Evolutionary conservation across 2,329 filamentous ascomycete species (phyloP), one percentile per base, ranked within the genome.

Genomic region (Exophiala lecanii-corni): DNA sequence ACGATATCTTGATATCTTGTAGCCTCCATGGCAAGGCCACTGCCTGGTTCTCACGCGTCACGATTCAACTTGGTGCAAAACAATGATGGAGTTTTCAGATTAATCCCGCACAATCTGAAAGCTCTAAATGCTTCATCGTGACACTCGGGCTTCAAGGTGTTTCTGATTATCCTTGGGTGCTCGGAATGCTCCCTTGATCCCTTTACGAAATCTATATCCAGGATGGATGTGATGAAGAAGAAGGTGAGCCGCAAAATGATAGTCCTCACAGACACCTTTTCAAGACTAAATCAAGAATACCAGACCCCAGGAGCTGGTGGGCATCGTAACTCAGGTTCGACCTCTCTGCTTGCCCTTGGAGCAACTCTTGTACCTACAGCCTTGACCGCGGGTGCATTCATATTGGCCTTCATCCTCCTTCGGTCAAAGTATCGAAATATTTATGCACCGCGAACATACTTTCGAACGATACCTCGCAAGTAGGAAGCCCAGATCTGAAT

Each of bases 281-380:
- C n/a, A 39, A 23, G 16, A 12, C 31, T 15, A 33, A 15, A 10
- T 9, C 16, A 33, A 33, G 13, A 33, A 15, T 9, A 13, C 7
- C 18, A 51, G 50, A 36, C 39, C 17, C 31, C 47, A 42, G 48
- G 43, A 7, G 35, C 49, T 34, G 49, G 49, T 36, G 42, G 45
- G 10, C 42, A 51, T 42, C 49, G 42, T 35, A 41, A 45, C 16
- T 55, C 45, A 5, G 58, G 57, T 10, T 70, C 73, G 19, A 74
- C 70, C 12, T 78, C 75, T 2, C 60, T 71, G 23, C 73, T 67
- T 6, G 65, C 65, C 1, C 59, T 75, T 33, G 49, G 73, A n/a
- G 68, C 68, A 20, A 74, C 72, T 16, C 58, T 75, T 5, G 57
- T 71, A 4, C 72, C 72, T 1, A 62, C 69, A 2, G 54, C 72